phyloP scores from a whole-genome alignment of 2,329 filamentous ascomycete genomes.

The Passalora sequoiae region DNA sequence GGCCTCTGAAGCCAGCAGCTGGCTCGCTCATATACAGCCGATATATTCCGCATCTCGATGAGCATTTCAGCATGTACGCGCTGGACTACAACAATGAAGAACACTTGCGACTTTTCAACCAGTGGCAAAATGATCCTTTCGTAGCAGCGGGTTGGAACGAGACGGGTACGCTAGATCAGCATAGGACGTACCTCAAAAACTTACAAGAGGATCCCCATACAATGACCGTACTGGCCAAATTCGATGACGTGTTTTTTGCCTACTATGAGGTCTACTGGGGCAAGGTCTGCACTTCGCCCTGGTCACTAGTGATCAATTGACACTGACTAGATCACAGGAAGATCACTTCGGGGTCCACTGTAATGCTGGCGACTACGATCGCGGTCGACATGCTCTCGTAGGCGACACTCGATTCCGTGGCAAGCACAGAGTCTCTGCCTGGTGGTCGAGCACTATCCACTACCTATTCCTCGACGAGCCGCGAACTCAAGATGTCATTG shows the following conservation, averaged over 20 bases:
- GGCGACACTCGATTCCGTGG: slow-evolving; percentile 53
- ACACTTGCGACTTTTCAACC: slow-evolving; percentile 67
- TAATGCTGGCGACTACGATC: slow-evolving; percentile 52
- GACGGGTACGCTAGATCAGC: slow-evolving; percentile 68
- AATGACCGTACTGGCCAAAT: slow-evolving; percentile 63
- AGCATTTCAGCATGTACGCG: slow-evolving; percentile 73
- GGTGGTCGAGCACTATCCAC: slow-evolving; percentile 55
- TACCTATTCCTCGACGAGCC: slow-evolving; percentile 57
- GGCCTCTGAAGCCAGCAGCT: slow-evolving; percentile 65
- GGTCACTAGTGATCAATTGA: neutral
- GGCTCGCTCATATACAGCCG: slow-evolving; percentile 71
- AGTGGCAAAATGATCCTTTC: slow-evolving; percentile 78
- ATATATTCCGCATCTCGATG: slow-evolving; percentile 68
- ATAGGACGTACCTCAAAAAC: slow-evolving; percentile 64
- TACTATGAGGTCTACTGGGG: slow-evolving; percentile 82
- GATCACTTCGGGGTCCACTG: slow-evolving; percentile 58
- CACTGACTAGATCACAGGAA: slow-evolving; percentile 29
- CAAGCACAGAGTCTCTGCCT: slow-evolving; percentile 52
- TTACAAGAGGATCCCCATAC: slow-evolving; percentile 68
- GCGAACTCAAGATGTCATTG: slow-evolving; percentile 52
- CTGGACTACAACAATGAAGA: slow-evolving; percentile 60
- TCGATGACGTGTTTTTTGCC: slow-evolving; percentile 65
- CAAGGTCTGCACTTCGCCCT: slow-evolving; percentile 41
- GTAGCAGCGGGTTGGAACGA: slow-evolving; percentile 77
- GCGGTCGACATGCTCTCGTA: slow-evolving; percentile 57